Percentiles rank a stretch among this genome's conserved stretches.
Evolutionary conservation across 2,329 filamentous ascomycete species (phyloP).

Genomic region (Emydomyces testavorans): DNA sequence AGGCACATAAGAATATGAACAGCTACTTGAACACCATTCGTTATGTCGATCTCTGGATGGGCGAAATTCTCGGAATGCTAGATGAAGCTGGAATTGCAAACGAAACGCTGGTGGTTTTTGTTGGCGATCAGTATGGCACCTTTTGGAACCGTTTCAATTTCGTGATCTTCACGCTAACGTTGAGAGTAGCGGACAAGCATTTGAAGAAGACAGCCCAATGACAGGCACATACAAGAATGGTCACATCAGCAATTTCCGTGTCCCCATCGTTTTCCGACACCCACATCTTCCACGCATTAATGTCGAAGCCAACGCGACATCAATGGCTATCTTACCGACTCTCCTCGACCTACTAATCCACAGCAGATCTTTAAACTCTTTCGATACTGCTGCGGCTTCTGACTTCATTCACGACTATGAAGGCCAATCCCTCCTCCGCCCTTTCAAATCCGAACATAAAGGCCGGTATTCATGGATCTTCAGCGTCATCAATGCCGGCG

Average conservation of each 20-base stretch:
- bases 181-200: slow-evolving; percentile 30
- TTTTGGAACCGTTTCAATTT: background rate
- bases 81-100: slow-evolving; percentile 37
- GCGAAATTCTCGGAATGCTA: slow-evolving; percentile 31
- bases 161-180: slow-evolving; percentile 1
- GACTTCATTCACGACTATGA: slow-evolving; percentile 37
- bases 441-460: slow-evolving; percentile 27
- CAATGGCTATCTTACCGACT: slow-evolving; percentile 37
- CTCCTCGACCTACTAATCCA: slow-evolving; percentile 37
- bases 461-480: slow-evolving; percentile 28
- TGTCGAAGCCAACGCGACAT: slow-evolving; percentile 31
- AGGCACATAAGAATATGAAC: slow-evolving; percentile 29
- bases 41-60: slow-evolving; percentile 33
- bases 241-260: slow-evolving; percentile 36
- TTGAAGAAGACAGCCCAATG: slow-evolving; percentile 31
- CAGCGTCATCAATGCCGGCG: slow-evolving; percentile 26
- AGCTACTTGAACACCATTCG: slow-evolving; percentile 35
- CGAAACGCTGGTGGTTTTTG: slow-evolving; percentile 38
- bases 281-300: slow-evolving; percentile 35
- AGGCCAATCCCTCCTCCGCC: slow-evolving; percentile 39
- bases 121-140: slow-evolving; percentile 33
- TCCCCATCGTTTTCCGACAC: slow-evolving; percentile 38
- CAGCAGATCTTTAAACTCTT: slow-evolving; percentile 30
- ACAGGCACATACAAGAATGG: slow-evolving; percentile 36
- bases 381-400: slow-evolving; percentile 26